Conservation (phyloP, 2,329 filamentous ascomycete species). For the Verticillium tricorpus region DNA sequence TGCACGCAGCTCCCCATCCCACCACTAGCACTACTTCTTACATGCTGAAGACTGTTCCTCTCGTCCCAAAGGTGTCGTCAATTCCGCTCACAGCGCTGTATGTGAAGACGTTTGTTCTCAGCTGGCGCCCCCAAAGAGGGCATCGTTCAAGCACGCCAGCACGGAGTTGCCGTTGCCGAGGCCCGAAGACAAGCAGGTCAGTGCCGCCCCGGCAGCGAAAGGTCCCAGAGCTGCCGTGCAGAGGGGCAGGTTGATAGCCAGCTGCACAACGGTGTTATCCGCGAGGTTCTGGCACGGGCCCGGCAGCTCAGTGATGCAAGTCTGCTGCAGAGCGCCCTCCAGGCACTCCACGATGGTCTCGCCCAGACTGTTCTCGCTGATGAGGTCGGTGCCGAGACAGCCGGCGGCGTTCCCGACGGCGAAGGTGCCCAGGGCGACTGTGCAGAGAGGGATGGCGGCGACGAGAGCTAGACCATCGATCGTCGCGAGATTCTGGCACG, state of each 20-base stretch:
- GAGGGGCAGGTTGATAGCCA: not conserved
- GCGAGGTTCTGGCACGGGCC: not conserved
- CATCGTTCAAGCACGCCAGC: not conserved
- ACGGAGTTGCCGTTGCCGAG: conserved; percentile 1
- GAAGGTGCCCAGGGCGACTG: not conserved
- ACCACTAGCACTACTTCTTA: too few species aligned
- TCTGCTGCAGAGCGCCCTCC: not conserved
- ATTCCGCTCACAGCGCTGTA: too few species aligned
- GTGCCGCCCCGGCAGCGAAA: not conserved
- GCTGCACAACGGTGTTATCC: not conserved
- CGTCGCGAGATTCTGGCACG: not conserved
- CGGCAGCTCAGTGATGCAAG: not conserved
- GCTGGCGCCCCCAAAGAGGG: not conserved
- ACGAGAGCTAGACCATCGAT: not conserved
- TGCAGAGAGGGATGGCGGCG: not conserved
- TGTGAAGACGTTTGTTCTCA: too few species aligned
- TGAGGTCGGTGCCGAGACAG: not conserved
- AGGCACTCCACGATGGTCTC: not conserved
- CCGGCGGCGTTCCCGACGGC: not conserved
- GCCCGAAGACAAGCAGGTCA: not conserved
- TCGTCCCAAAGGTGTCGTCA: too few species aligned
- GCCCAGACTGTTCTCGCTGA: not conserved
- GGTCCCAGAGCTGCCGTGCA: not conserved
- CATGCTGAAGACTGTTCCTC: too few species aligned
- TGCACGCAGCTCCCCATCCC: too few species aligned